These are phyloP conservation scores for Cicer judaicum DNA, from an alignment of 306 rosid genomes.

Conservation along the genomic window DNA sequence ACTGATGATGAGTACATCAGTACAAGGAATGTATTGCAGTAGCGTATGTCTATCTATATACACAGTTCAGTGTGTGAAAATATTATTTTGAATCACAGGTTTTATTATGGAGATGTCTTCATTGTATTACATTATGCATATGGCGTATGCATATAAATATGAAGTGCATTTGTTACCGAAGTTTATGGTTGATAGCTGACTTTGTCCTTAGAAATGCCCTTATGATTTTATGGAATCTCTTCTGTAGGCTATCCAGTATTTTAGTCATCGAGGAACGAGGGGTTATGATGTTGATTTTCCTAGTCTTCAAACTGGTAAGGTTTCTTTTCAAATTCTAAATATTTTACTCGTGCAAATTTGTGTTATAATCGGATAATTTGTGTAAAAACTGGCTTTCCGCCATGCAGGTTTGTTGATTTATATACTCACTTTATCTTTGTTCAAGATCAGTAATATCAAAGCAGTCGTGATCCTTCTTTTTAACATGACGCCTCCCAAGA, in stretches of 20 bases:
- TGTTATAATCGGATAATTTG: conserved; percentile 5
- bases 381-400: conserved; percentile 7
- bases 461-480: conserved; percentile 52
- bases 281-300: conserved; percentile 32
- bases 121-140: background rate
- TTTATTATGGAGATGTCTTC: background rate
- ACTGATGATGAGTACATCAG: background rate
- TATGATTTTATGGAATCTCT: conserved; percentile 30
- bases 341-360: conserved; percentile 12
- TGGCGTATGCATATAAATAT: background rate
- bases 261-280: background rate
- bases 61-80: conserved; percentile 7
- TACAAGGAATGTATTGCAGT: background rate
- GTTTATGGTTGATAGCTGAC: conserved; percentile 10
- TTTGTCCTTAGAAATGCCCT: conserved; percentile 21
- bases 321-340: conserved; percentile 16
- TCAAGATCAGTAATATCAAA: conserved; percentile 43
- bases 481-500: conserved; percentile 87
- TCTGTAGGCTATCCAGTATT: conserved; percentile 39
- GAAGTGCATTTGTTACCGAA: background rate
- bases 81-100: conserved; percentile 1
- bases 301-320: conserved; percentile 35
- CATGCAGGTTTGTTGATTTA: conserved; percentile 59
- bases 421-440: conserved; percentile 26
- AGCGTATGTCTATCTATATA: background rate